phyloP scores from a whole-genome alignment of 225 moss, liverwort and hornwort species.

The Bryum argenteum region DNA sequence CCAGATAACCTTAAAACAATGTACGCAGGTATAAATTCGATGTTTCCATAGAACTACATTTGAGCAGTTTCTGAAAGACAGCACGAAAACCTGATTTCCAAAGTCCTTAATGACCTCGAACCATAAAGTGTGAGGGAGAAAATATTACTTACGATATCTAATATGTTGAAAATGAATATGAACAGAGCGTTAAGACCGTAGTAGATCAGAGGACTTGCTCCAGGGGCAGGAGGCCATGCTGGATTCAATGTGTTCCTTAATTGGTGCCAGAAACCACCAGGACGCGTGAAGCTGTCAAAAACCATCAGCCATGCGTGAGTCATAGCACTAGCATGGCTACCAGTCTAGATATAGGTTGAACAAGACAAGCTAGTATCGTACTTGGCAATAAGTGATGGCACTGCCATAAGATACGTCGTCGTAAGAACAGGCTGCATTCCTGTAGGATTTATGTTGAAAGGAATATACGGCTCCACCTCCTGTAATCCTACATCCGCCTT shows the following conservation, averaged over 20 bases:
- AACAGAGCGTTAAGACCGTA: constrained; percentile 83
- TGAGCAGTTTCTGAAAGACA: neutral
- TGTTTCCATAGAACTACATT: constrained; percentile 2
- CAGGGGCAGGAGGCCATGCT: constrained; percentile 85
- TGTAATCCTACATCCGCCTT: constrained; percentile 76
- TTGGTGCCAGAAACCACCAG: constrained; percentile 68
- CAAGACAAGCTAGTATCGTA: constrained; percentile 30
- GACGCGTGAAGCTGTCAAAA: constrained; percentile 53
- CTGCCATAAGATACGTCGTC: constrained; percentile 95
- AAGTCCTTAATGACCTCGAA: constrained; percentile 3
- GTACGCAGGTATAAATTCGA: neutral
- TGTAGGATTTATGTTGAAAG: constrained; percentile 97
- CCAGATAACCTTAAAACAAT: neutral
- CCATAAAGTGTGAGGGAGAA: constrained; percentile 16
- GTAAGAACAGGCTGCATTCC: constrained; percentile 99
- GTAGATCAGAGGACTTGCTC: constrained; percentile 88
- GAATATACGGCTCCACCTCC: constrained; percentile 96
- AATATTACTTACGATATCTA: constrained; percentile 80
- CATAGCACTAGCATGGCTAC: neutral
- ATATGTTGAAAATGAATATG: constrained; percentile 92
- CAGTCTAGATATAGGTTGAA: neutral
- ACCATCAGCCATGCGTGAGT: constrained; percentile 25
- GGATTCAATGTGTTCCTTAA: constrained; percentile 81
- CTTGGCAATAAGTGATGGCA: constrained; percentile 88
- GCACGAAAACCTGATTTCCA: neutral